Evolutionary conservation across 1,284 basidiomycete species (phyloP).

Genomic region (Heimioporus retisporus): DNA sequence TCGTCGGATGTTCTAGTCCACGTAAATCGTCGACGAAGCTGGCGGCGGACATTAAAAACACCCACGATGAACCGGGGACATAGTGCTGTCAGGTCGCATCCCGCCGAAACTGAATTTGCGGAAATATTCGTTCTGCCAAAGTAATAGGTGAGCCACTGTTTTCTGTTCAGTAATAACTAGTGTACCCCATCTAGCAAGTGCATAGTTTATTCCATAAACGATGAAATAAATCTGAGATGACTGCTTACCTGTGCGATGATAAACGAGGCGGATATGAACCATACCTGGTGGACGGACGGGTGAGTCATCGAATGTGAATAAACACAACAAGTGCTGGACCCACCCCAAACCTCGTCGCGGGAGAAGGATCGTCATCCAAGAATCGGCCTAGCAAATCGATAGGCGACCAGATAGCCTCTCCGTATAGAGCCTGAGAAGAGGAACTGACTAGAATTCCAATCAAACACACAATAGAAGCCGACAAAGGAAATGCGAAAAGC

Average conservation of each 20-base stretch:
- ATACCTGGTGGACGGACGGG: conserved; percentile 13
- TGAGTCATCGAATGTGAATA: background rate
- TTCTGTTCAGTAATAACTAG: conserved; percentile 4
- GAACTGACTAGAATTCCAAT: no score
- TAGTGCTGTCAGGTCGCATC: conserved; percentile 87
- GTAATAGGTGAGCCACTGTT: conserved; percentile 29
- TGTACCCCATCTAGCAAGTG: no score
- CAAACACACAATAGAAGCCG: conserved; percentile 77
- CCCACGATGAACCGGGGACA: conserved; percentile 81
- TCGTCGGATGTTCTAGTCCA: conserved; percentile 80
- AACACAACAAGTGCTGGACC: no score
- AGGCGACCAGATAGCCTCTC: no score
- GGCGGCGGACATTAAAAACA: conserved; percentile 17
- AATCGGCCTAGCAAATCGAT: no score
- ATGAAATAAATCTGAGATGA: conserved; percentile 24
- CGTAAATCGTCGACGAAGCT: conserved; percentile 10
- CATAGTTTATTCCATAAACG: conserved; percentile 7
- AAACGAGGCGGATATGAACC: no score
- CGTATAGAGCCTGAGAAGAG: no score
- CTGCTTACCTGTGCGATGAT: no score
- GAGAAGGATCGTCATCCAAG: no score
- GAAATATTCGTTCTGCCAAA: conserved; percentile 77
- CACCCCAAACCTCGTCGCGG: no score
- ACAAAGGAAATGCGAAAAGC: conserved; percentile 77
- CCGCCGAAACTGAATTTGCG: conserved; percentile 88